These are phyloP conservation scores for Termitomyces heimii DNA, from an alignment of 768 basidiomycete genomes.

Conservation along the genomic window DNA sequence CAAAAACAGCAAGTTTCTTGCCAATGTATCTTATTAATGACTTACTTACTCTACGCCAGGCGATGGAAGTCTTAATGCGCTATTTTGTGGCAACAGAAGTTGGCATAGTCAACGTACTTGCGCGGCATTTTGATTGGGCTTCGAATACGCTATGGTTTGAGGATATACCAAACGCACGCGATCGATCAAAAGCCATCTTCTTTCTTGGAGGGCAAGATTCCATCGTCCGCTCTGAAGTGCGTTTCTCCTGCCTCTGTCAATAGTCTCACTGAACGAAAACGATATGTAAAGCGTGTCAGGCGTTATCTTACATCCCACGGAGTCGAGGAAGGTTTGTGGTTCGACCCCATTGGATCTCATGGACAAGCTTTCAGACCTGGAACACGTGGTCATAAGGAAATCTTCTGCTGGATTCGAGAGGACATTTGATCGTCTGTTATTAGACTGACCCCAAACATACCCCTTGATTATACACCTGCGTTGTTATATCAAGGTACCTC, in stretches of 20 bases:
- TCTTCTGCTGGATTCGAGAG: slow-evolving; percentile 58
- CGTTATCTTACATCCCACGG: slow-evolving; percentile 75
- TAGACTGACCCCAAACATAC: background rate
- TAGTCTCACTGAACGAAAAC: background rate
- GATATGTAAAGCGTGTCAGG: slow-evolving; percentile 49
- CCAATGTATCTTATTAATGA: background rate
- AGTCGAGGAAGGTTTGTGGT: slow-evolving; percentile 58
- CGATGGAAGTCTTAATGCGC: slow-evolving; percentile 71
- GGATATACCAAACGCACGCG: slow-evolving; percentile 76
- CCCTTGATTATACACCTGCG: background rate
- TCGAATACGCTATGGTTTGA: slow-evolving; percentile 88
- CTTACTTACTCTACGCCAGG: slow-evolving; percentile 33
- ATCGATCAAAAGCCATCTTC: slow-evolving; percentile 62
- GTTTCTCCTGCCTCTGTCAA: slow-evolving; percentile 8
- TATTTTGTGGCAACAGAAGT: slow-evolving; percentile 88
- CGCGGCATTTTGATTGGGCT: slow-evolving; percentile 80
- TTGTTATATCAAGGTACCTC: background rate
- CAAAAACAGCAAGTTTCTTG: slow-evolving; percentile 46
- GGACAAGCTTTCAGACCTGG: slow-evolving; percentile 53
- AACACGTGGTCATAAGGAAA: slow-evolving; percentile 45
- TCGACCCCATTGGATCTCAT: slow-evolving; percentile 57
- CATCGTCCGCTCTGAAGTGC: slow-evolving; percentile 69
- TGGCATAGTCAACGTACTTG: slow-evolving; percentile 81
- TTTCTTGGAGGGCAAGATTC: slow-evolving; percentile 80
- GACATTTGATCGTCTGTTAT: background rate